Percentiles rank a stretch among this genome's conserved stretches.
These are phyloP conservation scores for Cyclotella choctawhatcheeana DNA, from an alignment of 108 stramenopile genomes.

Conservation along the genomic window DNA sequence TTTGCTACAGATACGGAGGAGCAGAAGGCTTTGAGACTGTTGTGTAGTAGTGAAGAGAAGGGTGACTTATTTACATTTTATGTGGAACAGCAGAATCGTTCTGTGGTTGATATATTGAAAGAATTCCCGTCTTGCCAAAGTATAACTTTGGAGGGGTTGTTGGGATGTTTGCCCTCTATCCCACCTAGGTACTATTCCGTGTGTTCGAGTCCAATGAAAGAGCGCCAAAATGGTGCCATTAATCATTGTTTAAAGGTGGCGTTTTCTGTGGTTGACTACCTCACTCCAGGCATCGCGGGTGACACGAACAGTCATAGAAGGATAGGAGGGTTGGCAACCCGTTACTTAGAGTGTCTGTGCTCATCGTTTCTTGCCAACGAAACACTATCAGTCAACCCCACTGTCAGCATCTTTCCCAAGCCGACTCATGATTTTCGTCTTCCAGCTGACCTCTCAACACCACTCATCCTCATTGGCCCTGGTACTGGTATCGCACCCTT, in stretches of 20 bases:
- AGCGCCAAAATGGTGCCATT: slow-evolving; percentile 17
- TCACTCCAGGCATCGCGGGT: slow-evolving; percentile 59
- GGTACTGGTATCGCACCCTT: slow-evolving; percentile 99
- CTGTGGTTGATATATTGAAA: slow-evolving; percentile 79
- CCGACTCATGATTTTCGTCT: slow-evolving; percentile 86
- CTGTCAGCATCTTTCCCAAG: slow-evolving; percentile 85
- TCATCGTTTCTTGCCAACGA: slow-evolving; percentile 58
- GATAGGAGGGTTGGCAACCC: slow-evolving; percentile 78
- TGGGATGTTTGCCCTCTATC: slow-evolving; percentile 72
- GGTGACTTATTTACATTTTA: slow-evolving; percentile 52
- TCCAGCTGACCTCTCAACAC: slow-evolving; percentile 69
- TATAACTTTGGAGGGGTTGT: slow-evolving; percentile 73
- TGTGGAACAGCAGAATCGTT: slow-evolving; percentile 76
- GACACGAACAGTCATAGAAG: slow-evolving; percentile 55
- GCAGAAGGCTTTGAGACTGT: slow-evolving; percentile 60
- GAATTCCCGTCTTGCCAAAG: slow-evolving; percentile 86
- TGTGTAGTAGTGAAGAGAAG: slow-evolving; percentile 55
- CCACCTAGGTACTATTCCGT: slow-evolving; percentile 94
- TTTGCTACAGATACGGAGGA: slow-evolving; percentile 63
- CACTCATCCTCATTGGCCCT: slow-evolving; percentile 95
- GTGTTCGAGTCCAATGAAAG: slow-evolving; percentile 86
- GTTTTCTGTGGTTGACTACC: slow-evolving; percentile 91
- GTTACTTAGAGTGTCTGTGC: slow-evolving; percentile 74
- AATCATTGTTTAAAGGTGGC: slow-evolving; percentile 66
- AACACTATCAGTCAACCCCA: slow-evolving; percentile 19